Conservation (phyloP, 1,284 basidiomycete species). For the Irpex sp. region DNA sequence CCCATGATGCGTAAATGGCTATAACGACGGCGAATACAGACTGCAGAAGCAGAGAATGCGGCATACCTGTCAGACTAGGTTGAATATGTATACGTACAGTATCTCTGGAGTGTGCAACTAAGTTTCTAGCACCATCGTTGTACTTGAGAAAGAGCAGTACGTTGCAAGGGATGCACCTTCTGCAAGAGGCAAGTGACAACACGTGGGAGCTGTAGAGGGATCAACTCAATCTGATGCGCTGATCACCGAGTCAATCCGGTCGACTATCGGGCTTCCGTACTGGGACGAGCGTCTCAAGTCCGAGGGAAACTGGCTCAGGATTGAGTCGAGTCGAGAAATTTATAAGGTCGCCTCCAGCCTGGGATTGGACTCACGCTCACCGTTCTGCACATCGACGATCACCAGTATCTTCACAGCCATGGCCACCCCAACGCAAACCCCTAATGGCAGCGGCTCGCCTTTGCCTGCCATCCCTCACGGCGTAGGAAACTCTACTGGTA, state of each 20-base stretch:
- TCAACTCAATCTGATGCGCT: background rate
- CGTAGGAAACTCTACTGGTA: slow-evolving; percentile 28
- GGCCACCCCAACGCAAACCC: slow-evolving; percentile 28
- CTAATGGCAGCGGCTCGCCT: slow-evolving; percentile 19
- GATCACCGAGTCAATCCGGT: background rate
- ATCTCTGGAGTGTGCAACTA: too few species aligned
- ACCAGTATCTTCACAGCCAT: slow-evolving; percentile 19
- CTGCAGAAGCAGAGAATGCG: too few species aligned
- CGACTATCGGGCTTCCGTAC: background rate
- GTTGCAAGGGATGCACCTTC: background rate
- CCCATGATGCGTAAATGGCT: too few species aligned
- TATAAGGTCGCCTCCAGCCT: background rate
- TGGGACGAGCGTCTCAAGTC: too few species aligned
- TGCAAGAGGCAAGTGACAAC: background rate
- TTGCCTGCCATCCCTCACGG: slow-evolving; percentile 28
- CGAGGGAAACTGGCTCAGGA: too few species aligned
- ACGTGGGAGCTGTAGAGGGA: background rate
- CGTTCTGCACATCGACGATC: background rate
- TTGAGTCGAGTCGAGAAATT: background rate
- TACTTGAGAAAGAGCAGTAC: background rate
- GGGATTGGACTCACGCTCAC: background rate
- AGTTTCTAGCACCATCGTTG: too few species aligned
- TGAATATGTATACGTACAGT: too few species aligned
- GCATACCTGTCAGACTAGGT: too few species aligned
- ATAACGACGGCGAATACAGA: too few species aligned